Conservation (phyloP, 805 yeast genomes). For the Candida namnaoensis region DNA sequence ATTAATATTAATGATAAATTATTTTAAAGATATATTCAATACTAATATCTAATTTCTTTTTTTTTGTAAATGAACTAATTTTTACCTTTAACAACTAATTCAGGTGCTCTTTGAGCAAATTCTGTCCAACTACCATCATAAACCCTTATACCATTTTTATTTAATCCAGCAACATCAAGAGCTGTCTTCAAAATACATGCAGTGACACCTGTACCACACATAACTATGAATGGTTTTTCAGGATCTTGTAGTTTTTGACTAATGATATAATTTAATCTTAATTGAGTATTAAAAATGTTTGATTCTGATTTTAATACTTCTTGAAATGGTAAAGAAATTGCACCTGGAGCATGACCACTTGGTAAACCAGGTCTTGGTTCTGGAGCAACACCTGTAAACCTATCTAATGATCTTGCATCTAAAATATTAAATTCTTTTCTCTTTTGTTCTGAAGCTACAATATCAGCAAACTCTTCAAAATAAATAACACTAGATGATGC, state of each 20-base stretch:
- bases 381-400: constrained; percentile 74
- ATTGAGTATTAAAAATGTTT: background rate
- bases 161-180: constrained; percentile 42
- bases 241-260: constrained; percentile 12
- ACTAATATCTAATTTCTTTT: too few species aligned
- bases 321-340: constrained; percentile 67
- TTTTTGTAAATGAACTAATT: background rate
- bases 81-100: constrained; percentile 37
- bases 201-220: constrained; percentile 97
- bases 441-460: constrained; percentile 42
- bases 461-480: constrained; percentile 55
- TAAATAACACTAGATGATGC: constrained; percentile 44
- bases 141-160: constrained; percentile 38
- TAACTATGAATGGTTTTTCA: constrained; percentile 63
- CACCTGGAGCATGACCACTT: constrained; percentile 85
- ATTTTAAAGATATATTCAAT: too few species aligned
- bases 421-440: constrained; percentile 43
- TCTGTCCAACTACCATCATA: constrained; percentile 92
- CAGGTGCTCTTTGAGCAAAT: constrained; percentile 68
- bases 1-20: too few species aligned
- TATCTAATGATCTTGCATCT: constrained; percentile 74
- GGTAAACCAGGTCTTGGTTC: constrained; percentile 87
- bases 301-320: constrained; percentile 43
- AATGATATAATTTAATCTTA: background rate
- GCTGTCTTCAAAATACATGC: constrained; percentile 85